Evolutionary conservation across 2,329 filamentous ascomycete species (phyloP).

Genomic region (Helminthosporium solani): DNA sequence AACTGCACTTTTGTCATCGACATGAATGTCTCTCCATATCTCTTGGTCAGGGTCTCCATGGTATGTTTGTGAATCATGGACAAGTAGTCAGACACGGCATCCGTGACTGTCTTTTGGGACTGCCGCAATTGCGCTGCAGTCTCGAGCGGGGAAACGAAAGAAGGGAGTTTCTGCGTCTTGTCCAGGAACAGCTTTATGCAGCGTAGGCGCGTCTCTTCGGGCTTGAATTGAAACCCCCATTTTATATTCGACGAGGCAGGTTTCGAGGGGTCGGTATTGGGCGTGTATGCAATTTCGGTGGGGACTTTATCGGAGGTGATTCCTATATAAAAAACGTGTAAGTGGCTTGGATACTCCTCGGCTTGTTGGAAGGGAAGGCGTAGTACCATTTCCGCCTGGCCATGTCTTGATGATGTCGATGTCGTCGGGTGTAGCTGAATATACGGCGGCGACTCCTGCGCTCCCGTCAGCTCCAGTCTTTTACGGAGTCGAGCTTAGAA

Average conservation of each 20-base stretch:
- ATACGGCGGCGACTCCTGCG: slow-evolving; percentile 67
- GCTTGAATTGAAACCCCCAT: slow-evolving; percentile 84
- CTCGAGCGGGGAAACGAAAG: slow-evolving; percentile 76
- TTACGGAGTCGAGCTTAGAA: not conserved
- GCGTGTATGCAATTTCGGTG: slow-evolving; percentile 67
- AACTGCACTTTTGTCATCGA: slow-evolving; percentile 73
- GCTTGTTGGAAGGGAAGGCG: not conserved
- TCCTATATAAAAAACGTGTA: slow-evolving; percentile 20
- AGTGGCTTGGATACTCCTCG: not conserved
- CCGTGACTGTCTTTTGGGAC: slow-evolving; percentile 73
- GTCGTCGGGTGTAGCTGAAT: slow-evolving; percentile 74
- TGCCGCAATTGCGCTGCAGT: slow-evolving; percentile 74
- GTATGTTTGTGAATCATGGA: slow-evolving; percentile 75
- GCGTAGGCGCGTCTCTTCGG: slow-evolving; percentile 71
- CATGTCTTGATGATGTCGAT: slow-evolving; percentile 79
- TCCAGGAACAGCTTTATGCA: slow-evolving; percentile 86
- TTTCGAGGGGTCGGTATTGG: slow-evolving; percentile 19
- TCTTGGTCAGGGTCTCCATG: slow-evolving; percentile 71
- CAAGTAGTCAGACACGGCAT: slow-evolving; percentile 77
- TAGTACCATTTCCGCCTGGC: slow-evolving; percentile 71
- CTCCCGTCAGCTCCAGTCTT: slow-evolving; percentile 12
- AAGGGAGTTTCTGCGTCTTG: slow-evolving; percentile 75
- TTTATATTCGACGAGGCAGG: slow-evolving; percentile 44
- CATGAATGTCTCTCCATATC: slow-evolving; percentile 80
- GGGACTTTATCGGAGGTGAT: slow-evolving; percentile 88